phyloP scores from a whole-genome alignment of 2,329 filamentous ascomycete species.

The Pyrenophora tritici-repentis region DNA sequence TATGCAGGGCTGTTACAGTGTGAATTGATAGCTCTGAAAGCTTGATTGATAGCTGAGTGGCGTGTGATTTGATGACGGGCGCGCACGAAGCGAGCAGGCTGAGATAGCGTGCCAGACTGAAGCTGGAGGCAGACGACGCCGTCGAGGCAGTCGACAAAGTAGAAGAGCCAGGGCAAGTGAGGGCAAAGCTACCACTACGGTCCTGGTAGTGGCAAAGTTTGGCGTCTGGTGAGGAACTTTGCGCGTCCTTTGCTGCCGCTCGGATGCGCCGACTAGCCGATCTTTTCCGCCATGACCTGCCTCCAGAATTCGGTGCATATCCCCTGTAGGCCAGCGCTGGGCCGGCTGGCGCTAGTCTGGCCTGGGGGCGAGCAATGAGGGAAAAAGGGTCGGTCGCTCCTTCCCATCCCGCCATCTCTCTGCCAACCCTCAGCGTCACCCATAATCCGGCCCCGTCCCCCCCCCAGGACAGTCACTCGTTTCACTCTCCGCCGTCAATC shows the following conservation, averaged over 20 bases:
- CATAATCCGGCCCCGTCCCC: slow-evolving; percentile 16
- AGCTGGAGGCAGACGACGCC: no score
- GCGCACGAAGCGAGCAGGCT: neutral
- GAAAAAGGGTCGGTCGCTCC: slow-evolving; percentile 23
- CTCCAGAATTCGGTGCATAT: slow-evolving; percentile 12
- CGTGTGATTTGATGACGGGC: slow-evolving; percentile 21
- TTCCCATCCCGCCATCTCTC: slow-evolving; percentile 19
- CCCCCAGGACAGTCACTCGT: slow-evolving; percentile 37
- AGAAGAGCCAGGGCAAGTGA: no score
- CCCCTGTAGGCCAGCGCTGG: slow-evolving; percentile 13
- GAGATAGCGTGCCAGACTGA: slow-evolving; percentile 9
- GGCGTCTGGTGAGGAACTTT: neutral
- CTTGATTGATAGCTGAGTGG: slow-evolving; percentile 16
- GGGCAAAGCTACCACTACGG: neutral
- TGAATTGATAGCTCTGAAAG: slow-evolving; percentile 7
- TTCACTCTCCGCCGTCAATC: slow-evolving; percentile 27
- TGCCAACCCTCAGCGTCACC: slow-evolving; percentile 17
- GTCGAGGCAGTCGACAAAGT: neutral
- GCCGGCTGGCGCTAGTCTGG: slow-evolving; percentile 15
- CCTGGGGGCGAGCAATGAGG: slow-evolving; percentile 15
- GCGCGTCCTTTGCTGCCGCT: slow-evolving; percentile 4
- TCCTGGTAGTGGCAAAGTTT: no score
- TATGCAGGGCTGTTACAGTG: slow-evolving; percentile 22
- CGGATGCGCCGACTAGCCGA: slow-evolving; percentile 11
- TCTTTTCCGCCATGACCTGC: slow-evolving; percentile 8